These are phyloP conservation scores for Arabidopsis thaliana DNA, from an alignment of 345 rosid genomes.

Conservation along the genomic window DNA sequence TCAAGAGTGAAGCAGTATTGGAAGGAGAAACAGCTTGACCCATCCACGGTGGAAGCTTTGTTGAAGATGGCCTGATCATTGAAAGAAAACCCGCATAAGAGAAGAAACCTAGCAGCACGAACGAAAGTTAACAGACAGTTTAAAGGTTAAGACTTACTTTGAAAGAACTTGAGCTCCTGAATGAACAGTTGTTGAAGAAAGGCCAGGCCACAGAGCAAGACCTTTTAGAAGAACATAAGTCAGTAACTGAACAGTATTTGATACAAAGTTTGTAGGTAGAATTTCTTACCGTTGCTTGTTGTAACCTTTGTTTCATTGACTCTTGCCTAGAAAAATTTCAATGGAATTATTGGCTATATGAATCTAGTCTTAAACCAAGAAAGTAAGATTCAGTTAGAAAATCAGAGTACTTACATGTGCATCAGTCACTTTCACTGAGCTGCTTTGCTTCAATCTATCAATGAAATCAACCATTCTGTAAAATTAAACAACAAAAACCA, in stretches of 20 bases:
- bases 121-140: neutral
- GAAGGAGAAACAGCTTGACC: slow-evolving; percentile 47
- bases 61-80: slow-evolving; percentile 51
- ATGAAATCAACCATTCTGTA: slow-evolving; percentile 30
- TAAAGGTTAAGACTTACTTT: slow-evolving; percentile 50
- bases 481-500: slow-evolving; percentile 19
- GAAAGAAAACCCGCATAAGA: slow-evolving; percentile 9
- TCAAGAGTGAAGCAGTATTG: slow-evolving; percentile 43
- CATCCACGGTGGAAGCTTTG: slow-evolving; percentile 65
- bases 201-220: slow-evolving; percentile 64
- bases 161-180: slow-evolving; percentile 42
- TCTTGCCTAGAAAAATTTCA: slow-evolving; percentile 22
- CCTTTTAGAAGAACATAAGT: slow-evolving; percentile 37
- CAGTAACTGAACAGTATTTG: neutral
- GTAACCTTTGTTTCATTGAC: slow-evolving; percentile 43
- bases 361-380: neutral
- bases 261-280: neutral
- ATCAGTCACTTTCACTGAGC: slow-evolving; percentile 34
- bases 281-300: slow-evolving; percentile 53
- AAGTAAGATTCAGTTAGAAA: neutral
- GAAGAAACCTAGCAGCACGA: slow-evolving; percentile 11
- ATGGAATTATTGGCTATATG: neutral
- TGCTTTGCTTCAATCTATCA: slow-evolving; percentile 49
- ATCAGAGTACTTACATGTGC: slow-evolving; percentile 26
- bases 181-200: slow-evolving; percentile 48